These are phyloP conservation scores for Leptographium wingfieldii DNA, from an alignment of 2,329 filamentous ascomycete genomes.

Conservation along the genomic window DNA sequence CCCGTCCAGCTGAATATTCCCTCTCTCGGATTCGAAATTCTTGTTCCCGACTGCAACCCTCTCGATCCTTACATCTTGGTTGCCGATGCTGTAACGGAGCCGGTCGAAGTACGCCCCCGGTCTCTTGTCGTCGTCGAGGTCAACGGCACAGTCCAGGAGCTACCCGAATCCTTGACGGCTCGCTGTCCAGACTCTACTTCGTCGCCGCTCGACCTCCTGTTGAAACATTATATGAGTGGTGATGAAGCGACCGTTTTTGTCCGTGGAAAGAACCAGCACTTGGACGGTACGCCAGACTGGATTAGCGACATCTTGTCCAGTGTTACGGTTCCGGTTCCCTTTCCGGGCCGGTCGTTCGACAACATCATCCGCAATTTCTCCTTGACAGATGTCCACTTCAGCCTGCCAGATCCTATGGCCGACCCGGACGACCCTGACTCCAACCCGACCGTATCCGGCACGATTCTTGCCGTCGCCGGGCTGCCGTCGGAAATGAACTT, in stretches of 20 bases:
- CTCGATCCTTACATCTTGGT: conserved; percentile 64
- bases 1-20: conserved; percentile 68
- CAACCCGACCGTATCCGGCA: conserved; percentile 70
- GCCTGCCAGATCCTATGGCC: conserved; percentile 67
- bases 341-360: conserved; percentile 71
- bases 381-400: conserved; percentile 73
- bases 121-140: conserved; percentile 56
- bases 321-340: conserved; percentile 71
- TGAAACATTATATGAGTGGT: conserved; percentile 72
- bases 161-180: conserved; percentile 61
- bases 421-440: conserved; percentile 61
- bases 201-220: conserved; percentile 73
- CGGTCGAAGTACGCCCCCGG: conserved; percentile 55
- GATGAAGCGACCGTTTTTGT: conserved; percentile 70
- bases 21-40: conserved; percentile 67
- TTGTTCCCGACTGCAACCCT: conserved; percentile 68
- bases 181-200: conserved; percentile 63
- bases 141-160: conserved; percentile 55
- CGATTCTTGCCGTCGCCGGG: conserved; percentile 64
- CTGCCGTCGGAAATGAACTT: conserved; percentile 83
- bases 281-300: conserved; percentile 65
- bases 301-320: conserved; percentile 67
- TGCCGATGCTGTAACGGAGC: conserved; percentile 59
- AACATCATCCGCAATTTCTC: conserved; percentile 81
- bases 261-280: conserved; percentile 58